Conservation (phyloP, 2,329 filamentous ascomycete species). For the Colletotrichum shisoi region DNA sequence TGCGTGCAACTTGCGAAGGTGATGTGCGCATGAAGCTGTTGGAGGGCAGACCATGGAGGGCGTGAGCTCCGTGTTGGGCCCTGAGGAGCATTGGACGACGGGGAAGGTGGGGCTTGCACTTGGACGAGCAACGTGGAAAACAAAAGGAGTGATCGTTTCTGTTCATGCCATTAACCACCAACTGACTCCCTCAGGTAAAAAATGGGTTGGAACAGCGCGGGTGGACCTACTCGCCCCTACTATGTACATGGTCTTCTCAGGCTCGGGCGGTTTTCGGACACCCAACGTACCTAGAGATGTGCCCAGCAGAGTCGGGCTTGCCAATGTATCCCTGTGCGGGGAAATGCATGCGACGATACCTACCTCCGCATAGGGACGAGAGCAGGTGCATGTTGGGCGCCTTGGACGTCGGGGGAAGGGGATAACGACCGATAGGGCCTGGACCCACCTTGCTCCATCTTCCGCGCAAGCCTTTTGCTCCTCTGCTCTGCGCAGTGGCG, state of each 20-base stretch:
- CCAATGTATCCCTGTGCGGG: constrained; percentile 5
- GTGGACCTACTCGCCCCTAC: no score
- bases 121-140: constrained; percentile 14
- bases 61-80: background rate
- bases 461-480: constrained; percentile 30
- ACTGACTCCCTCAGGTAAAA: background rate
- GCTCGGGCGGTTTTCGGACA: no score
- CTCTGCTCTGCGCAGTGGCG: background rate
- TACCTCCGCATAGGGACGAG: constrained; percentile 25
- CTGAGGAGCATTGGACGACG: constrained; percentile 18
- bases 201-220: background rate
- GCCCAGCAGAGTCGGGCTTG: no score
- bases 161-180: background rate
- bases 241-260: background rate
- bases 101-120: constrained; percentile 11
- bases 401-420: constrained; percentile 15
- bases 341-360: constrained; percentile 20
- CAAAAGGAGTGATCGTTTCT: background rate
- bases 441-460: constrained; percentile 17
- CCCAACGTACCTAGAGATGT: no score
- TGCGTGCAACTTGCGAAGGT: background rate
- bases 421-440: constrained; percentile 9
- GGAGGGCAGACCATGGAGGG: constrained; percentile 19
- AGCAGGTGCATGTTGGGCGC: background rate
- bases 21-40: constrained; percentile 24